These are phyloP conservation scores for Trebouxia sp. DNA, from an alignment of 139 green algal genomes.

Conservation along the genomic window DNA sequence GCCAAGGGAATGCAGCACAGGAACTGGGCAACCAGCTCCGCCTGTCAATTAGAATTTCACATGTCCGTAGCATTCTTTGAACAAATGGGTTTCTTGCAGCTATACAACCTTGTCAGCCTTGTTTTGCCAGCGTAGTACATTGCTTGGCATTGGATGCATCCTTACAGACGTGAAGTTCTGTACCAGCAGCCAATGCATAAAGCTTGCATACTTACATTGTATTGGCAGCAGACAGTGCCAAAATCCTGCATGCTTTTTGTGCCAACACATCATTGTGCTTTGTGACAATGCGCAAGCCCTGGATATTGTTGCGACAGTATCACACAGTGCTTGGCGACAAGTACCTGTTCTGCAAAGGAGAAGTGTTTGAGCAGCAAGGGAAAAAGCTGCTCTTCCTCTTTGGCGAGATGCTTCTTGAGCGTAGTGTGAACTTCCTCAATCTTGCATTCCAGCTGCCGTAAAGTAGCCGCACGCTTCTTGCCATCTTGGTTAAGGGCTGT, in stretches of 20 bases:
- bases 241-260: no score
- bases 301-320: no score
- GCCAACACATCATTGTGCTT: no score
- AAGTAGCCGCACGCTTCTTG: constrained; percentile 46
- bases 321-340: not conserved
- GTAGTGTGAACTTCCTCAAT: constrained; percentile 83
- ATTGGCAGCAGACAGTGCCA: no score
- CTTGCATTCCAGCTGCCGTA: constrained; percentile 51
- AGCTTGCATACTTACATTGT: no score
- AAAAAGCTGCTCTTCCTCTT: constrained; percentile 97
- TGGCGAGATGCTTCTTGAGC: constrained; percentile 89
- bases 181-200: no score
- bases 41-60: constrained; percentile 60
- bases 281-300: no score
- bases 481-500: constrained; percentile 54
- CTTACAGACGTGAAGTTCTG: no score
- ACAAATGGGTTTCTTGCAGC: not conserved
- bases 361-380: constrained; percentile 93
- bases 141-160: no score
- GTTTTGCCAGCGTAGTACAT: no score
- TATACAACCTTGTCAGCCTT: not conserved
- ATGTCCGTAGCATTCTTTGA: not conserved
- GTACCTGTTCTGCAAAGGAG: constrained; percentile 57
- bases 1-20: constrained; percentile 94
- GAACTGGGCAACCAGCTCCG: constrained; percentile 90